Evolutionary conservation across 1,284 basidiomycete species (phyloP).

Genomic region (Thelephora terrestris): DNA sequence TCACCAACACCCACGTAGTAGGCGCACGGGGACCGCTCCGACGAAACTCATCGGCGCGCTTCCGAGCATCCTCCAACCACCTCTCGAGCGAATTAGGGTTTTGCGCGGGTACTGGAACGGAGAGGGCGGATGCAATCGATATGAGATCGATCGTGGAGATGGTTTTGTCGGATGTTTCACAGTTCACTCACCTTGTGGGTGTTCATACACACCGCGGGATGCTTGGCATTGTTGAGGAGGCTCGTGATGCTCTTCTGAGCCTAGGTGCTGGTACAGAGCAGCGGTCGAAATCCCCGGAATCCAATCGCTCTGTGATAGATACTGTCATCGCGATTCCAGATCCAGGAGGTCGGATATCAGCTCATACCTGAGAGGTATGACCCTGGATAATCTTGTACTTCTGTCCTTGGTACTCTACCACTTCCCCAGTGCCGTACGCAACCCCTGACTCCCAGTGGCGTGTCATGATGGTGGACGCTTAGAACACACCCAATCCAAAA

Average conservation of each 20-base stretch:
- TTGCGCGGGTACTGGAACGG: conserved; percentile 26
- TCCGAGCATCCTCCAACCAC: conserved; percentile 51
- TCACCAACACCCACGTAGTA: conserved; percentile 49
- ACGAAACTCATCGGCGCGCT: conserved; percentile 39
- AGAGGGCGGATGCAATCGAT: not conserved
- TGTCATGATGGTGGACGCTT: conserved; percentile 23
- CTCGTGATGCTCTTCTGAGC: conserved; percentile 12
- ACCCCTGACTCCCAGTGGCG: conserved; percentile 53
- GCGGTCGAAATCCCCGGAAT: conserved; percentile 43
- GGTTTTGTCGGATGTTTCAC: conserved; percentile 39
- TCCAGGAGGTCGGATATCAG: not conserved
- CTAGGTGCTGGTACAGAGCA: conserved; percentile 44
- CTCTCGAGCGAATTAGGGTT: conserved; percentile 38
- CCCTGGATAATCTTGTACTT: conserved; percentile 63
- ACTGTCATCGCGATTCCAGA: not conserved
- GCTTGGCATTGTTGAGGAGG: conserved; percentile 20
- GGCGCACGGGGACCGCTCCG: conserved; percentile 35
- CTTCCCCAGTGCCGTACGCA: conserved; percentile 42
- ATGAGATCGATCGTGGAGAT: not conserved
- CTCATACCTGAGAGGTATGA: conserved; percentile 51
- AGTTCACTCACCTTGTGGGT: conserved; percentile 15
- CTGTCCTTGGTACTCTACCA: conserved; percentile 47
- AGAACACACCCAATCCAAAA: too few species aligned
- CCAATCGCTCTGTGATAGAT: conserved; percentile 46
- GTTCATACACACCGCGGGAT: conserved; percentile 20